A percentile compares a stretch with the other conserved stretches of the same genome.
phyloP scores from a whole-genome alignment of 257 asterid genomes.

The Solanum piurae region DNA sequence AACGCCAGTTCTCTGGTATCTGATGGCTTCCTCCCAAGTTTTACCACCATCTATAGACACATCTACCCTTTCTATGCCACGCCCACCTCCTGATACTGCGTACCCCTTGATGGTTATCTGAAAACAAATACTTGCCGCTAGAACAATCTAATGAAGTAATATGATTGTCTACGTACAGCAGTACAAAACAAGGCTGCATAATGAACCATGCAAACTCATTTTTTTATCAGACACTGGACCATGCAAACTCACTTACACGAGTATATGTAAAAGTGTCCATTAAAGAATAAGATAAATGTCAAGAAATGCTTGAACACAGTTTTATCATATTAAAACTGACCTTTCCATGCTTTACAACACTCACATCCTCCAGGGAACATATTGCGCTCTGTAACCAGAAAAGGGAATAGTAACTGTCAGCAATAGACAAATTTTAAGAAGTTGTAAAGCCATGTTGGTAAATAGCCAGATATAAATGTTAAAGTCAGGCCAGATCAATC shows the following conservation, averaged over 20 bases:
- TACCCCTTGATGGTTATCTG: constrained; percentile 84
- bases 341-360: constrained; percentile 63
- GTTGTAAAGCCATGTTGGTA: background rate
- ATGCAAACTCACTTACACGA: background rate
- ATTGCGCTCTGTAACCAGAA: constrained; percentile 77
- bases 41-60: constrained; percentile 79
- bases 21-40: constrained; percentile 86
- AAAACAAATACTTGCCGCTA: background rate
- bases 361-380: constrained; percentile 74
- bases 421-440: background rate
- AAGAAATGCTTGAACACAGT: background rate
- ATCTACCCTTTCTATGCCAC: constrained; percentile 95
- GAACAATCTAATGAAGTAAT: background rate
- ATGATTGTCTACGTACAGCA: background rate
- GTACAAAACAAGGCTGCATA: background rate
- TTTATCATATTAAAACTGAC: constrained; percentile 25
- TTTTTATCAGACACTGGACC: background rate
- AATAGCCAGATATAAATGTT: background rate
- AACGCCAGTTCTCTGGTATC: constrained; percentile 54
- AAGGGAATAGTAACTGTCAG: background rate
- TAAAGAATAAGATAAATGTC: background rate
- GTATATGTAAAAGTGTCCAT: background rate
- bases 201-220: background rate
- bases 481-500: background rate
- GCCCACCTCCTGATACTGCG: constrained; percentile 93